Conservation (phyloP, 352 stramenopile genomes). For the Globisporangium takayamanum region DNA sequence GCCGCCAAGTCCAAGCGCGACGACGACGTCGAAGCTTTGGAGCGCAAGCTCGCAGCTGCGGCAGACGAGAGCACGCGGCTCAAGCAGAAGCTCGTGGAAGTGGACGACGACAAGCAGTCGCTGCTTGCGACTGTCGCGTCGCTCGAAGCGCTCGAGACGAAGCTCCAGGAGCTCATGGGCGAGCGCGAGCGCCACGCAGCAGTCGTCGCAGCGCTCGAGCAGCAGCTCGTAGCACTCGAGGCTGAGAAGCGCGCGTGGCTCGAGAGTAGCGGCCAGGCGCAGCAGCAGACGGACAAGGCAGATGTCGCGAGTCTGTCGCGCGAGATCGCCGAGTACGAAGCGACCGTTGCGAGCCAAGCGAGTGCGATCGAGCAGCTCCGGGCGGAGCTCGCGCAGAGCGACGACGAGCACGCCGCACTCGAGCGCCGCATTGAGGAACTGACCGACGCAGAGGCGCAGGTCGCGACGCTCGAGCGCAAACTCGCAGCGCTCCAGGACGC, state of each 20-base stretch:
- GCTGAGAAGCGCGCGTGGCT: slow-evolving; percentile 21
- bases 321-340: slow-evolving; percentile 13
- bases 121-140: slow-evolving; percentile 2
- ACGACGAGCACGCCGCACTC: slow-evolving; percentile 13
- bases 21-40: slow-evolving; percentile 23
- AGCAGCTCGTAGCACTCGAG: not conserved
- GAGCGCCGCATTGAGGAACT: slow-evolving; percentile 13
- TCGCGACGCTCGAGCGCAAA: slow-evolving; percentile 7
- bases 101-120: slow-evolving; percentile 18
- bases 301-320: slow-evolving; percentile 5
- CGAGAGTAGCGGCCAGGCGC: slow-evolving; percentile 16
- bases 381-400: slow-evolving; percentile 5
- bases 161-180: slow-evolving; percentile 8
- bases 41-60: slow-evolving; percentile 25
- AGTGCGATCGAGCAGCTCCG: slow-evolving; percentile 14
- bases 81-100: slow-evolving; percentile 16
- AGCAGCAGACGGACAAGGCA: slow-evolving; percentile 19
- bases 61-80: slow-evolving; percentile 24
- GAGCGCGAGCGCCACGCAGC: slow-evolving; percentile 5
- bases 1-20: slow-evolving; percentile 23
- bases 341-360: slow-evolving; percentile 12
- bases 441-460: slow-evolving; percentile 9
- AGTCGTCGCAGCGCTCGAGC: not conserved
- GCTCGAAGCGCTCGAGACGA: slow-evolving; percentile 6
- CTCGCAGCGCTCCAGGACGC: slow-evolving; percentile 3